Conservation (phyloP, 176 grass and related monocot species). For the Aegilops sharonensis region DNA sequence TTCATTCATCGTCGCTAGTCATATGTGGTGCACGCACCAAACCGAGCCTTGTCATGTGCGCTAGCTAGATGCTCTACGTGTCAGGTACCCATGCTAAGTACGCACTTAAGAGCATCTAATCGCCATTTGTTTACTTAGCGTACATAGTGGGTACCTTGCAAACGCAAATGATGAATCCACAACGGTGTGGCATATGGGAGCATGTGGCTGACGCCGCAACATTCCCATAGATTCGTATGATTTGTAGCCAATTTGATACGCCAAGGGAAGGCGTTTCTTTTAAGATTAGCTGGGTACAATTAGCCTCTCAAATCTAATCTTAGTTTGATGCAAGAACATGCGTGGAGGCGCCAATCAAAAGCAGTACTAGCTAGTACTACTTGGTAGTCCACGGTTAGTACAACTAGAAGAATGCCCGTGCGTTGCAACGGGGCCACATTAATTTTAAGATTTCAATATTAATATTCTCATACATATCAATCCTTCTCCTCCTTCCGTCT, state of each 20-base stretch:
- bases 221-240: slow-evolving; percentile 5
- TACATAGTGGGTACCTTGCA: not conserved
- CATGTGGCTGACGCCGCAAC: not conserved
- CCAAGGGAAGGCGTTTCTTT: not conserved
- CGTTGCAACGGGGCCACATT: too few species aligned
- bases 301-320: not conserved
- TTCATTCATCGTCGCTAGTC: not conserved
- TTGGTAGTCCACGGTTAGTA: not conserved
- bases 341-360: not conserved
- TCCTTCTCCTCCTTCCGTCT: too few species aligned
- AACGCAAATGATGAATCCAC: not conserved
- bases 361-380: not conserved
- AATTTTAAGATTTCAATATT: too few species aligned
- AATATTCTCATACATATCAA: too few species aligned
- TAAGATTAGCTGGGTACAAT: not conserved
- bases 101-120: not conserved
- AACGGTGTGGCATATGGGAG: not conserved
- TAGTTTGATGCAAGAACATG: not conserved
- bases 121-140: not conserved
- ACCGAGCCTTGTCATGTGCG: slow-evolving; percentile 17
- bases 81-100: slow-evolving; percentile 4
- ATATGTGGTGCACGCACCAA: slow-evolving; percentile 9
- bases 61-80: slow-evolving; percentile 36
- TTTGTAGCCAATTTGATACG: not conserved
- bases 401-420: not conserved